phyloP scores from a whole-genome alignment of 179 eudicot species.

The Vitellaria paradoxa region DNA sequence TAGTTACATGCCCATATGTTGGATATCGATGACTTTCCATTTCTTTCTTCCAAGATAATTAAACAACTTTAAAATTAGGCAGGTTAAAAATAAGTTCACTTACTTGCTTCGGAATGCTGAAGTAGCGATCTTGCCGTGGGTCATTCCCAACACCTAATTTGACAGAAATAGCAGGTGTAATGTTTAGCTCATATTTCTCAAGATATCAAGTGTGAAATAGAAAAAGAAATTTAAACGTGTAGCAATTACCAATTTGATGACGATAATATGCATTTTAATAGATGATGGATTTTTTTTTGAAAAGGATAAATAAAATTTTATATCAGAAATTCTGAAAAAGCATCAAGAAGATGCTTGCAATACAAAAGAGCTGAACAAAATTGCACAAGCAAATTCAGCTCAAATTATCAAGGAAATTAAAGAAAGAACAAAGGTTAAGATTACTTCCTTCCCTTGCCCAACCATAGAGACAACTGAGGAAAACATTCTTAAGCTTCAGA shows the following conservation, averaged over 20 bases:
- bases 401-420: no score
- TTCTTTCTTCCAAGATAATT: background rate
- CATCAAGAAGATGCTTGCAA: no score
- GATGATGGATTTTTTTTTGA: background rate
- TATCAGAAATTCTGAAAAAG: no score
- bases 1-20: background rate
- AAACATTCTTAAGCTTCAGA: no score
- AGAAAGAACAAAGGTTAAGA: no score
- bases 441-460: no score
- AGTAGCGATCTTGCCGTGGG: constrained; percentile 94
- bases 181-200: background rate
- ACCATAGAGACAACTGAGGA: no score
- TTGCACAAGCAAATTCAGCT: no score
- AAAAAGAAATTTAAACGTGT: background rate
- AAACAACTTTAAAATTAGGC: background rate
- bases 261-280: background rate
- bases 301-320: no score
- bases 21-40: background rate
- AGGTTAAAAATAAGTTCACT: constrained; percentile 5
- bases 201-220: background rate
- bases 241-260: background rate
- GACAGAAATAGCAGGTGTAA: background rate
- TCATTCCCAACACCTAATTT: constrained; percentile 87
- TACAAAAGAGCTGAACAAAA: no score
- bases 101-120: constrained; percentile 97